Conservation (phyloP, 345 rosid genomes). For the Lepidium didymum region DNA sequence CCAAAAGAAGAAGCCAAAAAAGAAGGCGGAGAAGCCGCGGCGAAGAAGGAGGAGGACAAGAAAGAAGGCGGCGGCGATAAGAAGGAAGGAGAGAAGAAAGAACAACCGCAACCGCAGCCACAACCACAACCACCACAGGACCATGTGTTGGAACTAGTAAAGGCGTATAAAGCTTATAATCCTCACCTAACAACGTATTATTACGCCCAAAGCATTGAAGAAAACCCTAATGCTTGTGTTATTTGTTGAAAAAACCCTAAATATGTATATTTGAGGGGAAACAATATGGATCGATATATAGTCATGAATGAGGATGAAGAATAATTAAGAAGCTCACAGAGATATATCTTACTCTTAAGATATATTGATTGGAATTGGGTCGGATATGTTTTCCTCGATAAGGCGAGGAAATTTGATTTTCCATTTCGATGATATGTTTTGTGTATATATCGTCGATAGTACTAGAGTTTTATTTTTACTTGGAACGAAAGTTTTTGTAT, state of each 20-base stretch:
- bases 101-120: constrained; percentile 29
- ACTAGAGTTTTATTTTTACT: neutral
- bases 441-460: constrained; percentile 19
- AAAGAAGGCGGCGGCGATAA: constrained; percentile 37
- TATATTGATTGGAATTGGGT: constrained; percentile 6
- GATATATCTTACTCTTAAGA: constrained; percentile 6
- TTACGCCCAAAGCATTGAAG: constrained; percentile 81
- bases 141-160: constrained; percentile 63
- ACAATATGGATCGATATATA: constrained; percentile 4
- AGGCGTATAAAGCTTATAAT: constrained; percentile 77
- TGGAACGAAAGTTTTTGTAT: constrained; percentile 4
- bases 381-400: constrained; percentile 15
- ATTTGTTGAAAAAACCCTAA: constrained; percentile 24
- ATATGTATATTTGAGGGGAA: neutral
- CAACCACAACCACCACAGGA: constrained; percentile 36
- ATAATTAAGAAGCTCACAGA: neutral
- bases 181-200: constrained; percentile 67
- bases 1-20: constrained; percentile 55
- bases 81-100: constrained; percentile 35
- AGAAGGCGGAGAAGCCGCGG: constrained; percentile 32
- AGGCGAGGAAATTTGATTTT: neutral
- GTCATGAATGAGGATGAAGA: neutral
- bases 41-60: constrained; percentile 34
- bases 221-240: constrained; percentile 90
- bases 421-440: constrained; percentile 23